Evolutionary conservation across 192 early-diverging fungal genomes (phyloP).

Genomic region (Phycomyces nitens): DNA sequence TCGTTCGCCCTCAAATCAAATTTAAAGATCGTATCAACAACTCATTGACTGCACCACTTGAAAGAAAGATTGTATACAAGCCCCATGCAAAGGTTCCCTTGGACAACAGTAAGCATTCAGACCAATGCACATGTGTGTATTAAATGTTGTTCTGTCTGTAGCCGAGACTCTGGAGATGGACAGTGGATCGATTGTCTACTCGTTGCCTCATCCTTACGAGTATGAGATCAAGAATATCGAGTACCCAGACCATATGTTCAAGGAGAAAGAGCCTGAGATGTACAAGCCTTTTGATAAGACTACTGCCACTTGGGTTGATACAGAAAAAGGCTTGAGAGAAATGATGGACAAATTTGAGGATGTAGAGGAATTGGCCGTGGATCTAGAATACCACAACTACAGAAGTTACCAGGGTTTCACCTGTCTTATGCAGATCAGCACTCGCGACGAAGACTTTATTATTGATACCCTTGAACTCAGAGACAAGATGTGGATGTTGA

Average conservation of each 20-base stretch:
- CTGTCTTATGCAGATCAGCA: slow-evolving; percentile 91
- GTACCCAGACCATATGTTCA: slow-evolving; percentile 72
- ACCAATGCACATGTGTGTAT: too few relatives aligned
- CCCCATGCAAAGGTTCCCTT: slow-evolving; percentile 78
- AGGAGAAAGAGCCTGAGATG: slow-evolving; percentile 42
- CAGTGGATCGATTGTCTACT: slow-evolving; percentile 1
- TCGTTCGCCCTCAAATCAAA: slow-evolving; percentile 80
- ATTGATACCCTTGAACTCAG: slow-evolving; percentile 87
- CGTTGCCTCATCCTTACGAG: slow-evolving; percentile 83
- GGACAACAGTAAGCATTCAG: slow-evolving; percentile 52
- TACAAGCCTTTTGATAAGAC: slow-evolving; percentile 66
- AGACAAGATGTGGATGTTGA: slow-evolving; percentile 67
- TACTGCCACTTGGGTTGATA: slow-evolving; percentile 81
- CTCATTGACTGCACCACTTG: slow-evolving; percentile 66
- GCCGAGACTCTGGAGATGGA: slow-evolving; percentile 5
- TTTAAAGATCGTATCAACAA: slow-evolving; percentile 92
- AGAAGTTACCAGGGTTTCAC: slow-evolving; percentile 93
- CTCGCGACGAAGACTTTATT: slow-evolving; percentile 83
- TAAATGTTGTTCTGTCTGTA: slow-evolving; percentile 2
- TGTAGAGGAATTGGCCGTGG: slow-evolving; percentile 81
- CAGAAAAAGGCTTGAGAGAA: slow-evolving; percentile 54
- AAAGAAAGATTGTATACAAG: slow-evolving; percentile 78
- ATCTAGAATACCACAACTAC: slow-evolving; percentile 96
- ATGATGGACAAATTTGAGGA: slow-evolving; percentile 64
- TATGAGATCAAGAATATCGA: slow-evolving; percentile 81